Evolutionary conservation across 805 yeast species (phyloP), one percentile per base, ranked within the genome.

Genomic region (Blastobotrys peoriensis): DNA sequence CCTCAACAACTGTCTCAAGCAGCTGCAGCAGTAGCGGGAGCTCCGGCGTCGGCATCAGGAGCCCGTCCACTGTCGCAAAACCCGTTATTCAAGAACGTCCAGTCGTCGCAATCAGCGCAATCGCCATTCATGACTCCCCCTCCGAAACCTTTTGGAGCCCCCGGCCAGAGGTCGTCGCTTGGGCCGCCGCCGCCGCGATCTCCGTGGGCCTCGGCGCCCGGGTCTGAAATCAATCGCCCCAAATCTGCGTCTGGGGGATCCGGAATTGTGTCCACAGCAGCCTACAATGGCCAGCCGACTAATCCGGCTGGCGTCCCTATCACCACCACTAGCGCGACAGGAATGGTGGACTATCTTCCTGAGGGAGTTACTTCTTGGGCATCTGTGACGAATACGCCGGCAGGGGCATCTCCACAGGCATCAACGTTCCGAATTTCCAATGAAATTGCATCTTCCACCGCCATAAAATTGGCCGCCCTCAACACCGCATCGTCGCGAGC

Each of bases 401-500:
- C 46, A 4, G 23, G 22, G 28, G 18, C 46, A 45, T 22, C 48
- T 47, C 22, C 47, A 27, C 33, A 43, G 40, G 21, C 16, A 18
- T 8, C 40, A 15, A 16, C 17, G 5, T 33, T 30, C 38, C 54
- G 52, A 36, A 47, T 55, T 37, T 58, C 53, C 41, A 55, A 56
- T 10, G 64, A 61, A 43, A 59, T 62, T 22, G 50, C 59, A 5
- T 52, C 45, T 43, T 43, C 57, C 18, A 69, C 72, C 23, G 74
- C 76, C n/a, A 63, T 75, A 61, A 81, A 81, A 57, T 64, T 81
- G 51, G 83, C 83, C 3, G 86, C 86, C 0, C 68, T 81, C 45
- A 75, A 81, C 20, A 80, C 86, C 2, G 80, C 79, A 49, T 47
- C 41, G 36, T 44, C 45, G 17, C 61, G 85, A 18, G 78, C 61